A percentile compares a stretch with the other conserved stretches of the same genome.
Evolutionary conservation across 805 yeast genomes (phyloP).

Genomic region (Kodamaea laetipori): DNA sequence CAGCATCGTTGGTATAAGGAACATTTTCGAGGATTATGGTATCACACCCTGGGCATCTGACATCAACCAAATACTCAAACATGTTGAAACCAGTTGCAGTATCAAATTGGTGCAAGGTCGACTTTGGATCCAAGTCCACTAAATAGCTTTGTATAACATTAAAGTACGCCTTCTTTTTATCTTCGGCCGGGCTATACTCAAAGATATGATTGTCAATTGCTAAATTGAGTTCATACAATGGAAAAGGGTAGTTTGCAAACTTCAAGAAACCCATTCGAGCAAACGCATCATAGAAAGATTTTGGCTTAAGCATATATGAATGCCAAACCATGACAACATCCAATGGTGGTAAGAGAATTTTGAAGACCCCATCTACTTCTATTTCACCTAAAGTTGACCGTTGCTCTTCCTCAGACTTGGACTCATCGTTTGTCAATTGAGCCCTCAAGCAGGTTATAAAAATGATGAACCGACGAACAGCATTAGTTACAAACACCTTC

Average conservation of each 20-base stretch:
- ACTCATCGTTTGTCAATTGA: not conserved
- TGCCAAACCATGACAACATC: slow-evolving; percentile 30
- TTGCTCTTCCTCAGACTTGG: not conserved
- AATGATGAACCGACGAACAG: slow-evolving; percentile 24
- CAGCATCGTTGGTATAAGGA: slow-evolving; percentile 13
- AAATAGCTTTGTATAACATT: not conserved
- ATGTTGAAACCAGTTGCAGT: not conserved
- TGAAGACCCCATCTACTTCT: not conserved
- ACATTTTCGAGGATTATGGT: slow-evolving; percentile 7
- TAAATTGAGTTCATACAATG: slow-evolving; percentile 15
- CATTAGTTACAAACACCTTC: slow-evolving; percentile 25
- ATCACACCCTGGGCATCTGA: slow-evolving; percentile 2
- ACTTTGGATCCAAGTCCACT: not conserved
- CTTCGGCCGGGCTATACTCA: slow-evolving; percentile 14
- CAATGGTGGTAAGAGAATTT: slow-evolving; percentile 21
- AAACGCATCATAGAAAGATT: slow-evolving; percentile 18
- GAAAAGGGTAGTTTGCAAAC: slow-evolving; percentile 23
- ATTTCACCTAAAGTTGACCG: slow-evolving; percentile 6
- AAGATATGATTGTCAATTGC: slow-evolving; percentile 16
- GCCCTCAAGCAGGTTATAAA: slow-evolving; percentile 21
- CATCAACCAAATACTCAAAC: not conserved
- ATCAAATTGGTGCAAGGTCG: not conserved
- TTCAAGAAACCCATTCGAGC: slow-evolving; percentile 17
- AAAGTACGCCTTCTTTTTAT: slow-evolving; percentile 6
- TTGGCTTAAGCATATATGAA: slow-evolving; percentile 23